Base-by-base conservation (phyloP, 495 filamentous ascomycete species). In the Parathielavia appendiculata region DNA sequence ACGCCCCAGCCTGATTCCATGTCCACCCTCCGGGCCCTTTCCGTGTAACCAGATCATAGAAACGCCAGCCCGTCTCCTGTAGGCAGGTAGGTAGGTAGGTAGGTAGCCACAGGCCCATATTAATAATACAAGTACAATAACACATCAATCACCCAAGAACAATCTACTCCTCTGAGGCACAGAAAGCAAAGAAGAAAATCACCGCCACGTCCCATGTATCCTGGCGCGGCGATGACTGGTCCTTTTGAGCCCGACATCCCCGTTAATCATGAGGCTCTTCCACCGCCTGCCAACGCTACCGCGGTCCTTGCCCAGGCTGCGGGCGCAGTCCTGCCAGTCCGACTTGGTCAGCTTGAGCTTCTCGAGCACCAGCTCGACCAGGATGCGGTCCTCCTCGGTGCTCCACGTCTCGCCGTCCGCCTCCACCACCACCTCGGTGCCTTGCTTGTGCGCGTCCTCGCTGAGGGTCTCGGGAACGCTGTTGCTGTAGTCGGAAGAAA, bases 271-370 rank as follows among this genome's bases (percentile, higher is more conserved):
- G 54, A 83, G 73, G 51, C 82, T 79, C 70, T 84, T 84, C 87
- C 86, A 91, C 66, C 89, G 72, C 51, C 76, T 75, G 22, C 85
- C 85, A n/a, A 89, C 73, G 58, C 82, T 86, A 19, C 76, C 75
- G n/a, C 82, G 71, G 64, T 87, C 84, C 66, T 83, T 86, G 20
- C 83, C 81, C 56, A 91, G 75, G 61, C 75, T 81, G 45, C 81
- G 75, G 54, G 88, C 88, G 72, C 88, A 91, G 57, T 91, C 87
- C 47, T 89, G 85, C 89, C 87, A 91, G 56, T 91, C 86, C 53
- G 76, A 80, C 69, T 84, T 85, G 43, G 81, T 83, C 23, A 91
- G 81, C 59, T 82, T 82, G 50, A 91, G 79, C 66, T 90, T 91
- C 65, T 87, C 83, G 3, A 91, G 75, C 35, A 91, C 87, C 30